Base-by-base conservation (phyloP, 2,329 filamentous ascomycete species). In the Colletotrichum spaethianum region DNA sequence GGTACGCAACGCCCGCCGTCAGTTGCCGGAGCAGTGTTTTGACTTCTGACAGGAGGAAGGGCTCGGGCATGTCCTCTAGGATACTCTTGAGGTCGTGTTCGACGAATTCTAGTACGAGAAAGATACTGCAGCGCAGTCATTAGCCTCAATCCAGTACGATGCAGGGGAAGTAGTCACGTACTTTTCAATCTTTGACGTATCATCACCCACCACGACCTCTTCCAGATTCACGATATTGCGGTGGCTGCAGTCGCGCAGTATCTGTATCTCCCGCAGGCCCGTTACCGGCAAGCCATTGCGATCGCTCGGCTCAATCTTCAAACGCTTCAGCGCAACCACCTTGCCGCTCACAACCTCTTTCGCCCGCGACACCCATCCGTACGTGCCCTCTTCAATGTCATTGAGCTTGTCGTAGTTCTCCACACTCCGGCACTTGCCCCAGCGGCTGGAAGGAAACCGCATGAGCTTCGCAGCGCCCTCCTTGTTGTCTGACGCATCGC, bases 1-100 rank as follows among this genome's bases (percentile, higher is more conserved):
- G 91, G 83, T 96, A 98, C 69, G 91, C 88, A 20, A 97, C 89
- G 52, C 94, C 96, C 12, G 91, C 91, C 0, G 91, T 89, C 40
- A 99, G 90, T 81, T 99, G 96, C 1, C 92, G 87, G 67, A 98
- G 88, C 31, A 99, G 89, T 0, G 94, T 96, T 82, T 99, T 99
- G 79, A 94, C 91, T 82, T 99, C 96, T 52, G 94, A 97, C 1
- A 94, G 93, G 67, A 97, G 88, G 81, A 99, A 99, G 0, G 95
- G 95, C 79, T 98, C 94, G 63, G 93, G 90, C 94, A 98, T 98
- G 79, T 97, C 94, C 82, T 97, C 94, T 74, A 98, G 93, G 69
- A 99, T 89, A 67, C 93, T 94, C 83, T 97, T 97, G 69, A 99
- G 91, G 79, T 99, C 96, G 86, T 99, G 96, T 85, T 98, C 96